Base-by-base conservation (phyloP, 176 grass and related monocot species). In the Oryza nivara region DNA sequence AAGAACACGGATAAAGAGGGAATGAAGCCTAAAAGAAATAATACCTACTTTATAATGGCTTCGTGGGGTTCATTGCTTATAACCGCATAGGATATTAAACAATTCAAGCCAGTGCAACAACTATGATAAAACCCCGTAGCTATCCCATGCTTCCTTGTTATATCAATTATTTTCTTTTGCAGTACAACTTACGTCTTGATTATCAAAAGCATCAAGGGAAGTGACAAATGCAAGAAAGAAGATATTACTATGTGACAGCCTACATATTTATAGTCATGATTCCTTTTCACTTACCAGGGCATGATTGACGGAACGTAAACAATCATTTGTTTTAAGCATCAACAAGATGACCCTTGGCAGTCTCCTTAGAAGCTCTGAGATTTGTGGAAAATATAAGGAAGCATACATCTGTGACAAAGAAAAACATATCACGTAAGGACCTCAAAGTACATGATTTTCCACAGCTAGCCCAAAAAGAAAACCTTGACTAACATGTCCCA, bases 251-350 rank as follows among this genome's bases (percentile, higher is more conserved):
- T 54, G 45, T 25, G 14, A 82, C 11, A 77, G 81, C 54, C 41
- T n/a, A 51, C n/a, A 51, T 45, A 38, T 77, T 65, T 78, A 82
- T 70, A 23, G 12, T 60, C 45, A 19, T 46, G 67, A 46, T 78
- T 82, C 44, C 46, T 78, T 78, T 73, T 64, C 25, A 56, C 91
- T 91, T 86, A 98, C 96, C 86, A 98, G 78, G 65, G 72, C 80
- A 90, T 92, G 87, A 95, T 92, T 98, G 22, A 98, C 89, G 68
- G 93, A 74, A 49, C 93, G 89, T 82, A 98, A 92, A 80, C 96
- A 98, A 49, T 95, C 93, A 80, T 98, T 98, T 67, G 96, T 98
- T 86, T 98, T 98, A 36, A 98, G 88, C 96, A 98, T 98, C 80
- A 98, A 85, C 81, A 98, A 88, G 83, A 98, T 98, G 28, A 93